These are phyloP conservation scores for Aspergillus panamensis DNA, from an alignment of 495 filamentous ascomycete genomes.

Conservation along the genomic window DNA sequence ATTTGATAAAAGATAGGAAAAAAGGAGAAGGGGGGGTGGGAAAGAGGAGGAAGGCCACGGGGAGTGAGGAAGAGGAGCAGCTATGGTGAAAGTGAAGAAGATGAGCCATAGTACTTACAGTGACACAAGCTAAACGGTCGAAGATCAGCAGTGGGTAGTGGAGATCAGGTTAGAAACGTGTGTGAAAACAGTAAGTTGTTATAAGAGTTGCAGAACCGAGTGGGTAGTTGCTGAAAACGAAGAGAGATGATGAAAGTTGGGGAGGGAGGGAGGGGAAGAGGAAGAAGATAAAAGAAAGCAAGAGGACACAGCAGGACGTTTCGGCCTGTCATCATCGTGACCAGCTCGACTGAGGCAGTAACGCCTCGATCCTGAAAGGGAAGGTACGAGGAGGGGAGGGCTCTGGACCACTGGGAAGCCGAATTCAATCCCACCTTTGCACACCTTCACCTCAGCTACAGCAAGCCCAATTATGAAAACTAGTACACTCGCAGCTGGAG, in stretches of 20 bases:
- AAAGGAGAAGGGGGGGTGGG: conserved; percentile 18
- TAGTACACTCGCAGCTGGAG: background rate
- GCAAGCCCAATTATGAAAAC: background rate
- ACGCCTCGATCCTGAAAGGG: conserved; percentile 17
- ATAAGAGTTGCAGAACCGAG: conserved; percentile 7
- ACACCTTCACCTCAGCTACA: background rate
- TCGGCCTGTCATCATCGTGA: conserved; percentile 9
- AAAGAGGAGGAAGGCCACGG: conserved; percentile 13
- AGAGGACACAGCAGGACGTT: background rate
- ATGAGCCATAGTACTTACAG: conserved; percentile 2
- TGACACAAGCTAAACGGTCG: background rate
- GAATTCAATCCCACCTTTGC: conserved; percentile 7
- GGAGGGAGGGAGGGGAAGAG: conserved; percentile 3
- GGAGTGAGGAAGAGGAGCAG: background rate
- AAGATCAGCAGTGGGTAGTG: background rate
- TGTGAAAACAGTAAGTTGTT: conserved; percentile 1
- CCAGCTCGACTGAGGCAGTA: conserved; percentile 17
- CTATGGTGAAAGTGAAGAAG: no score
- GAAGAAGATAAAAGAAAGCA: conserved; percentile 11
- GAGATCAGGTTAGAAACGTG: background rate
- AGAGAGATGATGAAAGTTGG: conserved; percentile 8
- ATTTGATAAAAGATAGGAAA: background rate
- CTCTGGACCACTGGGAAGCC: background rate
- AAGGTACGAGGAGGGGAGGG: conserved; percentile 9
- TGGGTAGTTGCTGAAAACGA: conserved; percentile 18